phyloP scores from a whole-genome alignment of 371 early-diverging fungal genomes.

The Hamiltosporidium tvaerminnensis region DNA sequence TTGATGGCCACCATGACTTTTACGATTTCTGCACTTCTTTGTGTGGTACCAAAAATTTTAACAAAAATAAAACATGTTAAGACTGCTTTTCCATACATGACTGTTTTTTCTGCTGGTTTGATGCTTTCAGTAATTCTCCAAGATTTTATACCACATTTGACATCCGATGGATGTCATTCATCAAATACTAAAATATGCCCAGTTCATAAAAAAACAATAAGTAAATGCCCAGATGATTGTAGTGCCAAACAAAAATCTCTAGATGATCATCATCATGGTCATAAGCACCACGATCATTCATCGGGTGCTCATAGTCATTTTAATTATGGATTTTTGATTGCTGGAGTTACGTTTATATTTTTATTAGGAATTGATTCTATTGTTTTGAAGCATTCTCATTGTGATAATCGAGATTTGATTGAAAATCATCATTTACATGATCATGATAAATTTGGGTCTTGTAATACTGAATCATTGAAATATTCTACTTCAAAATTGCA shows the following conservation, averaged over 20 bases:
- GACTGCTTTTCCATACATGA: slow-evolving; percentile 25
- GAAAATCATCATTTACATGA: not conserved
- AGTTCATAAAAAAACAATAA: not conserved
- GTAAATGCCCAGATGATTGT: too few species aligned
- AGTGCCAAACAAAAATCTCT: not conserved
- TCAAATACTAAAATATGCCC: not conserved
- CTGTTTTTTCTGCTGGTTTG: slow-evolving; percentile 44
- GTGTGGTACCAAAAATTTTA: slow-evolving; percentile 16
- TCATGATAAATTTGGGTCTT: slow-evolving; percentile 17
- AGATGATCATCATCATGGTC: slow-evolving; percentile 10
- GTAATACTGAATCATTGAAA: slow-evolving; percentile 35
- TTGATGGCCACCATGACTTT: slow-evolving; percentile 13
- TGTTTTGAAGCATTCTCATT: slow-evolving; percentile 47
- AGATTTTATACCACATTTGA: slow-evolving; percentile 49
- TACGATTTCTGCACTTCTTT: slow-evolving; percentile 14
- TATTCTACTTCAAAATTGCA: slow-evolving; percentile 33
- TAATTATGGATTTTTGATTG: slow-evolving; percentile 25
- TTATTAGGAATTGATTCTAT: slow-evolving; percentile 41
- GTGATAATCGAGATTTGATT: slow-evolving; percentile 22
- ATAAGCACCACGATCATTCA: slow-evolving; percentile 5
- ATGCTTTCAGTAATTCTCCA: slow-evolving; percentile 39
- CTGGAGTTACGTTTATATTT: slow-evolving; percentile 38
- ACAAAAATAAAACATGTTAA: slow-evolving; percentile 9
- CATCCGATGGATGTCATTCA: slow-evolving; percentile 2
- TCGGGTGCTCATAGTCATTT: slow-evolving; percentile 10